These are phyloP conservation scores for Halenospora varia DNA, from an alignment of 495 filamentous ascomycete species.

Conservation along the genomic window DNA sequence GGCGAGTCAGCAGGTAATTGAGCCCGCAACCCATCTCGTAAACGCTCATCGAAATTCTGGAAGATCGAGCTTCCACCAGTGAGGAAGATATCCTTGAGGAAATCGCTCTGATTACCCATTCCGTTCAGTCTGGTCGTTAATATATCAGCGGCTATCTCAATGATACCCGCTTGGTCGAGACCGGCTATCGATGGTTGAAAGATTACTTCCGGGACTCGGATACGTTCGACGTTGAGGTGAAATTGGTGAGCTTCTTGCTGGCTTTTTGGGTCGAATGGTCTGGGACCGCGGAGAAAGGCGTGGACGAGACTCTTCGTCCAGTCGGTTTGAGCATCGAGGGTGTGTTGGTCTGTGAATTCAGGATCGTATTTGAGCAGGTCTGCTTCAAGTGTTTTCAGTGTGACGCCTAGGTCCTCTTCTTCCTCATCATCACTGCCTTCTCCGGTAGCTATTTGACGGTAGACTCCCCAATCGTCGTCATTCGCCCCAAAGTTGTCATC, in stretches of 20 bases:
- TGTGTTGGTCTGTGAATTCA: conserved; percentile 83
- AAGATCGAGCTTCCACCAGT: conserved; percentile 93
- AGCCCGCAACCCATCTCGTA: conserved; percentile 66
- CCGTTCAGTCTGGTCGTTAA: conserved; percentile 68
- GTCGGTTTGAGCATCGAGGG: conserved; percentile 84
- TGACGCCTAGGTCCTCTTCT: conserved; percentile 76
- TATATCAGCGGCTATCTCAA: conserved; percentile 86
- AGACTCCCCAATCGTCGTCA: conserved; percentile 96
- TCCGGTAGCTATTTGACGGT: conserved; percentile 82
- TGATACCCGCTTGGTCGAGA: conserved; percentile 87
- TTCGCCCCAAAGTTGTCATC: conserved; percentile 97
- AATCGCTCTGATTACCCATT: conserved; percentile 50
- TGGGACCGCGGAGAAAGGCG: conserved; percentile 80
- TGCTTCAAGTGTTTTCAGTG: conserved; percentile 70
- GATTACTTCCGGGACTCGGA: conserved; percentile 91
- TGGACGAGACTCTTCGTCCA: conserved; percentile 91
- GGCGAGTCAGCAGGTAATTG: conserved; percentile 65
- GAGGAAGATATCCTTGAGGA: conserved; percentile 84
- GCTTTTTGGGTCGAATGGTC: conserved; percentile 76
- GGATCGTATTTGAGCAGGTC: conserved; percentile 84
- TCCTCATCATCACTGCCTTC: conserved; percentile 63
- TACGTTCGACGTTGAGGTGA: conserved; percentile 94
- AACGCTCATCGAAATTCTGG: conserved; percentile 76
- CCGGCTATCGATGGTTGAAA: conserved; percentile 93
- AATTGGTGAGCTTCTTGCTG: conserved; percentile 82